phyloP scores from a whole-genome alignment of 176 grass and related monocot genomes.

The Lolium multiflorum region DNA sequence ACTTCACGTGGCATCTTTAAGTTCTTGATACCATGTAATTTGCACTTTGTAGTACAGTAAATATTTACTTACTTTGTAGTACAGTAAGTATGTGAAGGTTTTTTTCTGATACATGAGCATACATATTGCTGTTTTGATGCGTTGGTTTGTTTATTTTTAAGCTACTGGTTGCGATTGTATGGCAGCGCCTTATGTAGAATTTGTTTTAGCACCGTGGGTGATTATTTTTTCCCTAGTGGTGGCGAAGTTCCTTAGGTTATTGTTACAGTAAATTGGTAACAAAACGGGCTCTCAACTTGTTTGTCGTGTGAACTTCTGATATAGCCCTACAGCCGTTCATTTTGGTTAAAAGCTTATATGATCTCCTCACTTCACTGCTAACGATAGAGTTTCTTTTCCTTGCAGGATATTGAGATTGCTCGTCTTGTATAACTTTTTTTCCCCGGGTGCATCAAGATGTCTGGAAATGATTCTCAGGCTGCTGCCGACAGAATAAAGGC shows the following conservation, averaged over 20 bases:
- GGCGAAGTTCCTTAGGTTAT: background rate
- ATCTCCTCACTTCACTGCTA: background rate
- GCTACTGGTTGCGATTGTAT: background rate
- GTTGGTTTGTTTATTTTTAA: background rate
- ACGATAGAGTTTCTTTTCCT: background rate
- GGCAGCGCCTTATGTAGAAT: background rate
- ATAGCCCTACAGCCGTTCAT: background rate
- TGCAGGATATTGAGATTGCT: constrained; percentile 26
- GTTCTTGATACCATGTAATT: background rate
- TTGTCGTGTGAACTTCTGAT: background rate
- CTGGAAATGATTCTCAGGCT: constrained; percentile 64
- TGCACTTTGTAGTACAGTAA: constrained; percentile 3
- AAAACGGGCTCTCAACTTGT: background rate
- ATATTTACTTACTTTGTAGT: background rate
- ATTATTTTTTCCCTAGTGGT: background rate
- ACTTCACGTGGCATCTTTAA: background rate
- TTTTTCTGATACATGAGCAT: background rate
- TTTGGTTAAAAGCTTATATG: background rate
- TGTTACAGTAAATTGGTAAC: background rate
- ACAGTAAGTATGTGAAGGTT: background rate
- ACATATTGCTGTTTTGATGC: background rate
- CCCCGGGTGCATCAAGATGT: constrained; percentile 54
- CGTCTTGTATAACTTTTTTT: background rate
- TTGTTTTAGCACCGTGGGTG: background rate
- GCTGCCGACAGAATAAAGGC: constrained; percentile 77